Base-by-base conservation (phyloP, 176 grass and related monocot species). In the Pontederia crassipes region DNA sequence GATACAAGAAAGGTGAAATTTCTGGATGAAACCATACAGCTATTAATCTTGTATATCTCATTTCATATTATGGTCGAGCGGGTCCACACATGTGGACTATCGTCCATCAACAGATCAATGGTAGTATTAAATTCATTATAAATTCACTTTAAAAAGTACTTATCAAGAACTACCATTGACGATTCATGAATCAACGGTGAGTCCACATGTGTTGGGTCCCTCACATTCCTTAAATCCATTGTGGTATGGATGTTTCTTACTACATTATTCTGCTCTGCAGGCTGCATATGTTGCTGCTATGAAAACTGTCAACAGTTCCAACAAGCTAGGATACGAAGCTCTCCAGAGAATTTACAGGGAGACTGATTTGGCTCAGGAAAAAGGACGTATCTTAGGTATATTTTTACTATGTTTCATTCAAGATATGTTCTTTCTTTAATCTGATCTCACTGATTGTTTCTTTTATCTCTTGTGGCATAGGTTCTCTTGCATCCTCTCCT, bases 291-390 rank as follows among this genome's bases (percentile, higher is more conserved):
- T 90, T 64, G 80, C 91, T 75, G 48, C 84, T 49, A 90, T 96
- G 91, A 77, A 82, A 59, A 96, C 75, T 49, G 74, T 81, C 45
- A 87, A 75, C 71, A 87, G 75, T 75, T 77, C 86, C 2, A 78
- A 96, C 66, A 87, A 75, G 63, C 52, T 57, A 74, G 86, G 91
- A 27, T 90, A 90, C 70, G 83, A 87, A 85, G 87, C 83, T 49
- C 91, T 96, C 11, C 64, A 90, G 61, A 90, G 55, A 75, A 71
- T 90, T 64, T 96, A 90, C 40, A 84, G 83, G 72, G 92, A 97
- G 80, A 82, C 81, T 73, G 92, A 97, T 82, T 75, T 97, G 35
- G 85, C 83, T 70, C 92, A 97, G 84, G 92, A 97, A 76, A 97
- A 97, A 91, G 80, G 82, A 63, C 84, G 83, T 28, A 75, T 97